Evolutionary conservation across 2,329 filamentous ascomycete species (phyloP).

Genomic region (Verticillium dahliae): DNA sequence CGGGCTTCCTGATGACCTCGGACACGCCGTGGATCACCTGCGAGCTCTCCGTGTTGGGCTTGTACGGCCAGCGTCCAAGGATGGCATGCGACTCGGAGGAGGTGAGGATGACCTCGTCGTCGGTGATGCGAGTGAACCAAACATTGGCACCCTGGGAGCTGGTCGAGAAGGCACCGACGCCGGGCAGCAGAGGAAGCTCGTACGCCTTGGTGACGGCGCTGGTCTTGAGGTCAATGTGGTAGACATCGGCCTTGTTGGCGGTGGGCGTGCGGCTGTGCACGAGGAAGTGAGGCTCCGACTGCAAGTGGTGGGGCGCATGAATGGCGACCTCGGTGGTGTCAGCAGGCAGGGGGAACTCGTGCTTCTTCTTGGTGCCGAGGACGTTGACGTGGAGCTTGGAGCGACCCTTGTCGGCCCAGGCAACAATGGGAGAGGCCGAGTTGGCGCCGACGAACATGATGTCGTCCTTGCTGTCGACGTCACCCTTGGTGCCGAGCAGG

Average conservation of each 20-base stretch:
- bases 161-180: slow-evolving; percentile 69
- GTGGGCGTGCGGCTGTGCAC: slow-evolving; percentile 68
- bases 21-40: slow-evolving; percentile 63
- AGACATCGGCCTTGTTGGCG: slow-evolving; percentile 79
- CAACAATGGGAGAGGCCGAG: slow-evolving; percentile 66
- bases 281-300: slow-evolving; percentile 74
- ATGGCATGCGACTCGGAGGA: slow-evolving; percentile 73
- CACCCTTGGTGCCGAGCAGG: slow-evolving; percentile 65
- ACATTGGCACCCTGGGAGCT: slow-evolving; percentile 75
- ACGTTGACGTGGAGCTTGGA: slow-evolving; percentile 66
- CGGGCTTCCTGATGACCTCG: slow-evolving; percentile 70
- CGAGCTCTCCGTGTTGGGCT: slow-evolving; percentile 31
- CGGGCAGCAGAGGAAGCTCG: slow-evolving; percentile 64
- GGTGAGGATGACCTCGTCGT: slow-evolving; percentile 65
- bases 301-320: slow-evolving; percentile 66
- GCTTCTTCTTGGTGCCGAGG: slow-evolving; percentile 52
- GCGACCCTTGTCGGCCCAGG: slow-evolving; percentile 61
- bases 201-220: slow-evolving; percentile 70
- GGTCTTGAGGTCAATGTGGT: slow-evolving; percentile 69
- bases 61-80: slow-evolving; percentile 66
- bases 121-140: slow-evolving; percentile 79
- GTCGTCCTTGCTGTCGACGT: slow-evolving; percentile 57
- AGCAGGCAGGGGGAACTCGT: slow-evolving; percentile 44
- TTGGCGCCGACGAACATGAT: slow-evolving; percentile 73
- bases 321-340: slow-evolving; percentile 51